Conservation (phyloP, 495 filamentous ascomycete genomes). For the Chaetomidium leptoderma region DNA sequence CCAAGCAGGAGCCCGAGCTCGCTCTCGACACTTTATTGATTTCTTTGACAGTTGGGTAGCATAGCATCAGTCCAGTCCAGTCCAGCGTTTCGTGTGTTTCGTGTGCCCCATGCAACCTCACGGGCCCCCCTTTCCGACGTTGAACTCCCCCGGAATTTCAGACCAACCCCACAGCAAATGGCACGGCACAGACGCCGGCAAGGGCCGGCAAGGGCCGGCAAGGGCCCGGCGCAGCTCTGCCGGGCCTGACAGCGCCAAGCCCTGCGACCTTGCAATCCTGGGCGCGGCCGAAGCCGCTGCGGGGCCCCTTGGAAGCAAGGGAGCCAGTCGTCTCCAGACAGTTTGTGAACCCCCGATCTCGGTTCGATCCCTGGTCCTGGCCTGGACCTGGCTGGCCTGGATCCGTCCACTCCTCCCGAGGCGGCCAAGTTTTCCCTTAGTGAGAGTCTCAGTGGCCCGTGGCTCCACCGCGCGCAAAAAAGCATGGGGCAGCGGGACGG, state of each 20-base stretch:
- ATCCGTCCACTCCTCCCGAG: too few relatives aligned
- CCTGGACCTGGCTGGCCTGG: too few relatives aligned
- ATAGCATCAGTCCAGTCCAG: neutral
- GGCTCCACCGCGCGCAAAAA: slow-evolving; percentile 18
- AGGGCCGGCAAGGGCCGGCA: neutral
- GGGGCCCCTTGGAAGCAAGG: neutral
- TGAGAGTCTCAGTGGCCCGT: too few relatives aligned
- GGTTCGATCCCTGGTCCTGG: slow-evolving; percentile 8
- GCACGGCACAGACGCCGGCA: neutral
- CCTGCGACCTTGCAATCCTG: neutral
- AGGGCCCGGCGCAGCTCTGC: neutral
- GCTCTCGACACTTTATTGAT: neutral
- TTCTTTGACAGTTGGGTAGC: too few relatives aligned
- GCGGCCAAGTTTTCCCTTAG: too few relatives aligned
- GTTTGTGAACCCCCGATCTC: slow-evolving; percentile 5
- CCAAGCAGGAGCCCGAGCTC: neutral
- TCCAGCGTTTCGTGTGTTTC: neutral
- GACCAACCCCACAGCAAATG: neutral
- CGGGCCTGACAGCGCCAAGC: slow-evolving; percentile 5
- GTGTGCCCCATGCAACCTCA: neutral
- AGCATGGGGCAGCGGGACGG: neutral
- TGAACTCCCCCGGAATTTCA: neutral
- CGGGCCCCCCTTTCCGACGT: neutral
- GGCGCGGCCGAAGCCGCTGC: slow-evolving; percentile 15
- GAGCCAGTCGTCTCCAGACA: neutral